phyloP scores from a whole-genome alignment of 2,329 filamentous ascomycete species.

The Parafenestella ontariensis region DNA sequence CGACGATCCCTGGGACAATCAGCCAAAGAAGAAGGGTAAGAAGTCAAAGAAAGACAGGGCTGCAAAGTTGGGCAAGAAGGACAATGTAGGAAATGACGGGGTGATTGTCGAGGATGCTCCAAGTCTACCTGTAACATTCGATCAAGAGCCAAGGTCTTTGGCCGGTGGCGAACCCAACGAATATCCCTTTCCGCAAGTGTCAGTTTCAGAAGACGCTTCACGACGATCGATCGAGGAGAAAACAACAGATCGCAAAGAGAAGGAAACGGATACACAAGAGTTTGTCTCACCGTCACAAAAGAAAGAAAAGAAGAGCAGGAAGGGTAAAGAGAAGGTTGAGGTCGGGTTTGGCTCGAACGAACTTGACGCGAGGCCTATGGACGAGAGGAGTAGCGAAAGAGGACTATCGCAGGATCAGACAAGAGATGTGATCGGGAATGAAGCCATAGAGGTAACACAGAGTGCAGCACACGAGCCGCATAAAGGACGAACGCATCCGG shows the following conservation, averaged over 20 bases:
- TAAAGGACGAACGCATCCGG: conserved; percentile 46
- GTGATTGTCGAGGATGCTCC: conserved; percentile 3
- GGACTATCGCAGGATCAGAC: neutral
- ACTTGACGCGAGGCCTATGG: conserved; percentile 6
- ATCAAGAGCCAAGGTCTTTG: conserved; percentile 20
- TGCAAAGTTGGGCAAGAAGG: conserved; percentile 13
- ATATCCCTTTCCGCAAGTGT: conserved; percentile 38
- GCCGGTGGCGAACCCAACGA: conserved; percentile 21
- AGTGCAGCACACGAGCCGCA: conserved; percentile 21
- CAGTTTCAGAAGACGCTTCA: conserved; percentile 5
- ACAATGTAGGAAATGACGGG: conserved; percentile 1
- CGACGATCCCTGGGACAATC: conserved; percentile 20
- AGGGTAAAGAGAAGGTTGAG: conserved; percentile 36
- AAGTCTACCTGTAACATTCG: conserved; percentile 22
- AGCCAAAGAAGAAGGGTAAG: conserved; percentile 42
- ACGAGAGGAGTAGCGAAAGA: conserved; percentile 1
- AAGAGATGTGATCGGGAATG: conserved; percentile 13
- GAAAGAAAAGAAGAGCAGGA: conserved; percentile 52
- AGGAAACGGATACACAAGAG: conserved; percentile 31
- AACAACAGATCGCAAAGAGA: conserved; percentile 16
- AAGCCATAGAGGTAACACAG: conserved; percentile 18
- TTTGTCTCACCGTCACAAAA: conserved; percentile 51
- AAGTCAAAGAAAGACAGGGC: conserved; percentile 44
- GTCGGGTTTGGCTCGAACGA: conserved; percentile 5
- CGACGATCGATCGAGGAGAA: conserved; percentile 1